Evolutionary conservation across 139 green algal genomes (phyloP).

Genomic region (Chlorella ohadii): DNA sequence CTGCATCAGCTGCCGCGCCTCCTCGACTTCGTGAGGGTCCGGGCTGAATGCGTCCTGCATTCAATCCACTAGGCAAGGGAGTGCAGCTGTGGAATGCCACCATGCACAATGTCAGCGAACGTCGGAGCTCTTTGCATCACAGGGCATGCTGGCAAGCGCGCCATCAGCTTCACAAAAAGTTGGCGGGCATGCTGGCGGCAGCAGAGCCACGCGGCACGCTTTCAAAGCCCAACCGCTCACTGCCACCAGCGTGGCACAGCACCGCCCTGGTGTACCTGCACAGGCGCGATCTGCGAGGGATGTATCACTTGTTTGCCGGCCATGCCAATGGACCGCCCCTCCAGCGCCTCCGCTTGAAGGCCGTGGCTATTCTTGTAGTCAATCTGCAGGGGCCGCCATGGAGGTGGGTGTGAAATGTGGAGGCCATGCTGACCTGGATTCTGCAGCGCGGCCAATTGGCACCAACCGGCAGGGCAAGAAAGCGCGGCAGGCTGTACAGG

Average conservation of each 20-base stretch:
- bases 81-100: neutral
- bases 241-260: too few species aligned
- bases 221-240: too few species aligned
- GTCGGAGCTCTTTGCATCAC: neutral
- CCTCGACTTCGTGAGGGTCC: constrained; percentile 22
- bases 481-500: too few species aligned
- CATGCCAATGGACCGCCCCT: constrained; percentile 35
- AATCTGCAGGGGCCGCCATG: constrained; percentile 25
- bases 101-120: neutral
- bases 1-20: constrained; percentile 30
- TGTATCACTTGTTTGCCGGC: constrained; percentile 57
- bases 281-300: constrained; percentile 12
- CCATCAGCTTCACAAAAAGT: too few species aligned
- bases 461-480: too few species aligned
- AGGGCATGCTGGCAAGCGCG: too few species aligned
- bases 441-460: too few species aligned
- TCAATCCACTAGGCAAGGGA: neutral
- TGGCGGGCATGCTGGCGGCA: too few species aligned
- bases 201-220: too few species aligned
- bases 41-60: constrained; percentile 45
- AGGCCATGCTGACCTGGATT: too few species aligned
- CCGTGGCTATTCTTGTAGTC: constrained; percentile 37
- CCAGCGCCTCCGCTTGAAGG: constrained; percentile 28
- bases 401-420: too few species aligned
- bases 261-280: neutral